phyloP scores from a whole-genome alignment of 345 rosid genomes.

The thale cress (Arabidopsis thaliana) region DNA sequence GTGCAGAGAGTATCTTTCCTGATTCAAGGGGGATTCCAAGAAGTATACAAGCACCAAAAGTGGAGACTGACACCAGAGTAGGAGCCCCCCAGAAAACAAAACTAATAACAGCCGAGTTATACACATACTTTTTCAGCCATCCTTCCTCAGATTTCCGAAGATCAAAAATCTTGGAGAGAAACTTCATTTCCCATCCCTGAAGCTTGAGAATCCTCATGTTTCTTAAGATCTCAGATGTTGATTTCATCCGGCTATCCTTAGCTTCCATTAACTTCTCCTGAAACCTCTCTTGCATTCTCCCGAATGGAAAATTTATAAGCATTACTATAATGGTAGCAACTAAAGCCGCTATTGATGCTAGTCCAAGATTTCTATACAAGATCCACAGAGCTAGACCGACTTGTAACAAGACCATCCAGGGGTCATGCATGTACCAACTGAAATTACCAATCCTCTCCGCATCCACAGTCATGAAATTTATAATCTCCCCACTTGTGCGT shows the following conservation, averaged over 20 bases:
- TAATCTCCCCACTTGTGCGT: slow-evolving; percentile 72
- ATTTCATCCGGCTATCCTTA: slow-evolving; percentile 70
- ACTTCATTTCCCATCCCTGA: slow-evolving; percentile 84
- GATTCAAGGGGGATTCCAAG: slow-evolving; percentile 66
- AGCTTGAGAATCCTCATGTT: slow-evolving; percentile 84
- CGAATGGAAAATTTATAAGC: slow-evolving; percentile 63
- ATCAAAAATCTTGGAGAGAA: slow-evolving; percentile 62
- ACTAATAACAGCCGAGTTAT: slow-evolving; percentile 53
- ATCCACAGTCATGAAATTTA: slow-evolving; percentile 74
- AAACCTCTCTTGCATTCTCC: slow-evolving; percentile 63
- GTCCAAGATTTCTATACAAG: slow-evolving; percentile 65
- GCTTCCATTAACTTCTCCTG: slow-evolving; percentile 77
- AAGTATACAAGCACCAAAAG: slow-evolving; percentile 68
- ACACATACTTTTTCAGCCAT: slow-evolving; percentile 64
- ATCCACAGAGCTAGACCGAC: slow-evolving; percentile 60
- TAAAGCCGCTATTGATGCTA: slow-evolving; percentile 62
- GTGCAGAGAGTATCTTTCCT: slow-evolving; percentile 76
- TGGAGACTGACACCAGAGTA: slow-evolving; percentile 60
- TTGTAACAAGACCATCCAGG: slow-evolving; percentile 64
- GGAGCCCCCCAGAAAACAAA: slow-evolving; percentile 78
- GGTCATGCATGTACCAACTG: slow-evolving; percentile 64
- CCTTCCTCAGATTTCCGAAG: slow-evolving; percentile 57
- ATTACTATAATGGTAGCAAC: slow-evolving; percentile 59
- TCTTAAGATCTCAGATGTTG: slow-evolving; percentile 65
- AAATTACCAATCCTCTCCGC: slow-evolving; percentile 65